A percentile compares a stretch with the other conserved stretches of the same genome.
phyloP scores from a whole-genome alignment of 768 basidiomycete genomes.

The Tulasnella sp. region DNA sequence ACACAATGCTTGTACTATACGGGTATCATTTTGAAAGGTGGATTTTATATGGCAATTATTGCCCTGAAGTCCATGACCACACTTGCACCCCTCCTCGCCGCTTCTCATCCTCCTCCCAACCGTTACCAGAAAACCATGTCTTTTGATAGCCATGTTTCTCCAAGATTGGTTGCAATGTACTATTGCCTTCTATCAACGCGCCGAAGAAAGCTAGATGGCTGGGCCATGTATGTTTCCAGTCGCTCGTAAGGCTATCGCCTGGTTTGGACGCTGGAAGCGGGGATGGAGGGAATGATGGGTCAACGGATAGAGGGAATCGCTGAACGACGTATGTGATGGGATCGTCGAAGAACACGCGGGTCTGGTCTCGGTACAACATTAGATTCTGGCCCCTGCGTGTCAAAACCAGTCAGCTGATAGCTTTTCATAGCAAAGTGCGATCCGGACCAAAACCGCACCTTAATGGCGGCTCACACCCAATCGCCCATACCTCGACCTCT shows the following conservation, averaged over 20 bases:
- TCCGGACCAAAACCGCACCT: slow-evolving; percentile 45
- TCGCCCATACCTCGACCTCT: slow-evolving; percentile 65
- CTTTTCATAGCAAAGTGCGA: neutral
- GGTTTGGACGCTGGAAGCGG: slow-evolving; percentile 27
- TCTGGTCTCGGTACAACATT: slow-evolving; percentile 62
- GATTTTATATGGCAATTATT: no score
- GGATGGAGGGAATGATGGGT: slow-evolving; percentile 55
- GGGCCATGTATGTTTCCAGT: slow-evolving; percentile 71
- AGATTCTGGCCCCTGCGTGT: slow-evolving; percentile 38
- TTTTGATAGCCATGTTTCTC: slow-evolving; percentile 48
- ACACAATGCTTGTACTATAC: no score
- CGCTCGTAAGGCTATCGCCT: slow-evolving; percentile 16
- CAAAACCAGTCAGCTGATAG: slow-evolving; percentile 16
- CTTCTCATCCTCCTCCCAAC: slow-evolving; percentile 64
- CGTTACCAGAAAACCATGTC: slow-evolving; percentile 50
- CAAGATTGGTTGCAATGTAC: slow-evolving; percentile 39
- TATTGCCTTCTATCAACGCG: slow-evolving; percentile 37
- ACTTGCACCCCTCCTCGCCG: slow-evolving; percentile 59
- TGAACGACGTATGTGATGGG: slow-evolving; percentile 53
- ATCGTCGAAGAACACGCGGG: slow-evolving; percentile 64
- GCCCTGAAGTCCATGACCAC: slow-evolving; percentile 32
- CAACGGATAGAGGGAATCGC: slow-evolving; percentile 55
- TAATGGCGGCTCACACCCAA: slow-evolving; percentile 90
- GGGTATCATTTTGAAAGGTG: no score
- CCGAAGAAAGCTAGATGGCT: slow-evolving; percentile 76